A percentile compares a stretch with the other conserved stretches of the same genome.
Conservation (phyloP, 2,329 filamentous ascomycete species). For the Epicoccum sorghinum region DNA sequence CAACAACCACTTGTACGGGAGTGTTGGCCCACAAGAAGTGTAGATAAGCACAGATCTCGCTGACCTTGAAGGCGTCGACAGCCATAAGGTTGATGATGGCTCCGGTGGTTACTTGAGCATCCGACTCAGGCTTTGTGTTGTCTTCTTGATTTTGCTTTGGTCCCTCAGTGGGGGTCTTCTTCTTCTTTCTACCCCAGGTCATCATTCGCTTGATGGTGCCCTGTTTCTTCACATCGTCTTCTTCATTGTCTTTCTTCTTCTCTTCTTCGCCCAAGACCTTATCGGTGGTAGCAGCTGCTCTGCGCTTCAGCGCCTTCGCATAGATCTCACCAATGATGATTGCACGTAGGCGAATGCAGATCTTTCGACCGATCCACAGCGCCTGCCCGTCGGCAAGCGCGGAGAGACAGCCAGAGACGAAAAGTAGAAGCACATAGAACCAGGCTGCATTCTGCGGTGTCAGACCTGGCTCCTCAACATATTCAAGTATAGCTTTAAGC, state of each 20-base stretch:
- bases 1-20: slow-evolving; percentile 84
- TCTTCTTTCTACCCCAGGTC: slow-evolving; percentile 67
- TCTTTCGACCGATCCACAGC: slow-evolving; percentile 90
- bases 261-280: slow-evolving; percentile 69
- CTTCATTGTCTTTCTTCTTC: slow-evolving; percentile 50
- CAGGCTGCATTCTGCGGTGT: slow-evolving; percentile 88
- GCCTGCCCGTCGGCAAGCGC: slow-evolving; percentile 85
- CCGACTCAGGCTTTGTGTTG: slow-evolving; percentile 46
- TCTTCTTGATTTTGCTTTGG: slow-evolving; percentile 44
- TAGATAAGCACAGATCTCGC: slow-evolving; percentile 90
- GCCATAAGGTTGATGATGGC: slow-evolving; percentile 99
- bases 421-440: slow-evolving; percentile 92
- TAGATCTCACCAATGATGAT: slow-evolving; percentile 98
- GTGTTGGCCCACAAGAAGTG: slow-evolving; percentile 95
- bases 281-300: slow-evolving; percentile 78
- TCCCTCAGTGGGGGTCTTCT: slow-evolving; percentile 49
- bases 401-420: slow-evolving; percentile 79
- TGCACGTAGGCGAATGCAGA: slow-evolving; percentile 89
- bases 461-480: slow-evolving; percentile 80
- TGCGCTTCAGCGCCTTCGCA: slow-evolving; percentile 89
- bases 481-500: slow-evolving; percentile 88
- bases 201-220: slow-evolving; percentile 54
- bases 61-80: slow-evolving; percentile 98
- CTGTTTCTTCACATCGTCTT: slow-evolving; percentile 42
- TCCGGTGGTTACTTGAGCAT: slow-evolving; percentile 86